phyloP scores from a whole-genome alignment of 768 basidiomycete genomes.

The Suillus bovinus region DNA sequence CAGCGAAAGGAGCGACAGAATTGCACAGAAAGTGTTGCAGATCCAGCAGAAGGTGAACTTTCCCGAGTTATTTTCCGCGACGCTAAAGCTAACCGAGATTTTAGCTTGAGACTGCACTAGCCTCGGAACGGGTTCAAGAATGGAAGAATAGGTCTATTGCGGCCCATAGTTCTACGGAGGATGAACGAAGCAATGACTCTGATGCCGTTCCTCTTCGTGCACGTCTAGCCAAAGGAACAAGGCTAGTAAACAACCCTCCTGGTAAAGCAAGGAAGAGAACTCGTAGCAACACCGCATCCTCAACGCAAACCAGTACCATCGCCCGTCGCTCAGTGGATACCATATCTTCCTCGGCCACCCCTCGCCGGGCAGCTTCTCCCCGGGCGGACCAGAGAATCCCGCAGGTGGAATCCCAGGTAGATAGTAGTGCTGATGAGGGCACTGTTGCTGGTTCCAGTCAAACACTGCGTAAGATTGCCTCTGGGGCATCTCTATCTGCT shows the following conservation, averaged over 20 bases:
- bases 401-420: slow-evolving; percentile 42
- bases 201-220: slow-evolving; percentile 43
- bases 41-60: slow-evolving; percentile 85
- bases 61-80: not conserved
- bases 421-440: slow-evolving; percentile 17
- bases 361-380: slow-evolving; percentile 28
- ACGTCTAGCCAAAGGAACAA: slow-evolving; percentile 40
- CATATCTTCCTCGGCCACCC: slow-evolving; percentile 22
- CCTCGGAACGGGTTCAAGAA: slow-evolving; percentile 49
- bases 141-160: slow-evolving; percentile 31
- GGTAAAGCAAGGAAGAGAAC: slow-evolving; percentile 43
- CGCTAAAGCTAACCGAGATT: slow-evolving; percentile 9
- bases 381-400: slow-evolving; percentile 36
- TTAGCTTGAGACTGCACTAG: slow-evolving; percentile 76
- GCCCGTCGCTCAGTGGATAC: slow-evolving; percentile 27
- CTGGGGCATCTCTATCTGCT: slow-evolving; percentile 30
- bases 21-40: slow-evolving; percentile 83
- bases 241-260: slow-evolving; percentile 33
- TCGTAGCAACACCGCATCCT: slow-evolving; percentile 66
- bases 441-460: slow-evolving; percentile 25
- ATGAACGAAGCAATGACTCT: slow-evolving; percentile 61
- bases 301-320: slow-evolving; percentile 47
- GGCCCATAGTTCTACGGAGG: slow-evolving; percentile 34
- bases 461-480: slow-evolving; percentile 35
- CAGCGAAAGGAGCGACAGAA: slow-evolving; percentile 81